Evolutionary conservation across 768 basidiomycete genomes (phyloP), one percentile per base, ranked within the genome.

Genomic region (Lactifluus hygrophoroides): DNA sequence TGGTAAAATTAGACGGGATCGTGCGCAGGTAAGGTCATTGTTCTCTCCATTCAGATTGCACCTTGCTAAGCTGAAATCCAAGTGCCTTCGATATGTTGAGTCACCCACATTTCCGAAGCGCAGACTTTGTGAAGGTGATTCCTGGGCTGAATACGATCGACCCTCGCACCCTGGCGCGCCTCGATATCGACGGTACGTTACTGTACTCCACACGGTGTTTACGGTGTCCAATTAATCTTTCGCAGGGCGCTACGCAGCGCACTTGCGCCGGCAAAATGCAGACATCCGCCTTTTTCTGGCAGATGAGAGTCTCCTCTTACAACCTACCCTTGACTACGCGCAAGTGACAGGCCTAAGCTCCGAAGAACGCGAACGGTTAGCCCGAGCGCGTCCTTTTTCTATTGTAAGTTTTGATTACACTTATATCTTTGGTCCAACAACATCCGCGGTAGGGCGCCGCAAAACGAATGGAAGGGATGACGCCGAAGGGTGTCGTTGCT

Each of bases 391-490:
- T 50, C 93, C 93, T 0, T 76, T 77, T 16, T 91, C 82, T 10
- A 79, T 94, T 54, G 90, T 85, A 64, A 63, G 76, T 69, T 25
- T 0, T 30, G 30, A 49, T 32, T 25, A 30, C 30, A 37, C 50
- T 17, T 44, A 14, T 17, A 2, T 43, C 45, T 37, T 38, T 40
- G 19, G 37, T 46, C 23, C 27, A 42, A 13, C 56, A 34, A 38
- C 27, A 35, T 34, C 27, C 34, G 37, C n/a, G 13, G 34, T 55
- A 93, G 91, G 92, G 92, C n/a, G 87, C 88, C 3, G 93, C 88
- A 16, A 93, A 92, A 69, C 76, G 92, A 27, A 92, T 94, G 83
- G 92, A 94, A 68, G 93, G 93, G 8, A 90, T 94, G 81, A 95
- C 93, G 3, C 92, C 92, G 2, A 78, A 84, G 0, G 81, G 83